Conservation (phyloP, 169 alveolate species). For the Eimeria zaria region DNA sequence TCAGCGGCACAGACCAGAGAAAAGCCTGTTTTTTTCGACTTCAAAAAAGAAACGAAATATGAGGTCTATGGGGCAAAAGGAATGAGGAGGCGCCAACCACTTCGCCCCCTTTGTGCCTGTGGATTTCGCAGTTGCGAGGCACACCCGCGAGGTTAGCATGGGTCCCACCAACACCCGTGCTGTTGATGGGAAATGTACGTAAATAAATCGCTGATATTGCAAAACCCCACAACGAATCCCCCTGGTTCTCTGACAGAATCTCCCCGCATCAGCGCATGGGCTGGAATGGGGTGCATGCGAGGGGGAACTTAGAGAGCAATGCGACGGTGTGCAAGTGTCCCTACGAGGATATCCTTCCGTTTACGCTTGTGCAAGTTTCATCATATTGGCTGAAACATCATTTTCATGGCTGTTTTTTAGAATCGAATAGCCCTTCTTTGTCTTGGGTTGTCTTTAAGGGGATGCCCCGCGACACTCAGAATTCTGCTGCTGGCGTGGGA, state of each 20-base stretch:
- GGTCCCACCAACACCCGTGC: slow-evolving; percentile 26
- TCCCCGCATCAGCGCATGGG: slow-evolving; percentile 58
- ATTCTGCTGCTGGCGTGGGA: not conserved
- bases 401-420: not conserved
- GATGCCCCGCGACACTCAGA: not conserved
- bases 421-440: not conserved
- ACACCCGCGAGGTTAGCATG: slow-evolving; percentile 40
- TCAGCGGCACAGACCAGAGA: slow-evolving; percentile 40
- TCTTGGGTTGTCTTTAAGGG: not conserved
- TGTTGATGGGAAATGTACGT: slow-evolving; percentile 8
- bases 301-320: slow-evolving; percentile 44
- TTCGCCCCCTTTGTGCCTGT: slow-evolving; percentile 32
- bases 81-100: not conserved
- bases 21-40: not conserved
- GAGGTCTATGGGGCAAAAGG: slow-evolving; percentile 20
- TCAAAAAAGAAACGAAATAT: slow-evolving; percentile 16
- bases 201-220: slow-evolving; percentile 20
- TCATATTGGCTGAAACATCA: not conserved
- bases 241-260: slow-evolving; percentile 22
- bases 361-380: not conserved
- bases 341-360: not conserved
- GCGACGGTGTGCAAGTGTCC: slow-evolving; percentile 43
- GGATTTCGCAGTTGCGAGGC: slow-evolving; percentile 46
- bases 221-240: slow-evolving; percentile 74
- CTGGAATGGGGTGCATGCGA: slow-evolving; percentile 70